These are phyloP conservation scores for Penicillium nordicum DNA, from an alignment of 2,329 filamentous ascomycete species.

Conservation along the genomic window DNA sequence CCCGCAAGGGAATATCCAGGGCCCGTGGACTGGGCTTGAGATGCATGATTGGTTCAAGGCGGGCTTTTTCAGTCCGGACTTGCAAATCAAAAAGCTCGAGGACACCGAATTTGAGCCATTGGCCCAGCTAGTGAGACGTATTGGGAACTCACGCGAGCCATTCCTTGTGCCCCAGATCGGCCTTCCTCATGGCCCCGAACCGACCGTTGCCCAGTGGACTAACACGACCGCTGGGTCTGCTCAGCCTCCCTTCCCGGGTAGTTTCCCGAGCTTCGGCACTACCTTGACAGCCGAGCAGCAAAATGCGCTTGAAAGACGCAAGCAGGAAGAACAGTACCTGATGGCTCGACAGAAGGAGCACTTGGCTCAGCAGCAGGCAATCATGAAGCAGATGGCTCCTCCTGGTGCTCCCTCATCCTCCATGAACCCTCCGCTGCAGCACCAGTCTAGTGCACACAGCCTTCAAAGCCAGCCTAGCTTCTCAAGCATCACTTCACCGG, in stretches of 20 bases:
- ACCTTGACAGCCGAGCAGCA: conserved; percentile 97
- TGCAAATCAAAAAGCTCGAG: conserved; percentile 92
- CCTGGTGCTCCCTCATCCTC: conserved; percentile 51
- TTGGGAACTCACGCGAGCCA: conserved; percentile 94
- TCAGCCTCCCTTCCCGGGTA: conserved; percentile 84
- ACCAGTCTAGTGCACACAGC: conserved; percentile 92
- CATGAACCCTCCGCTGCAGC: conserved; percentile 68
- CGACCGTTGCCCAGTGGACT: conserved; percentile 50
- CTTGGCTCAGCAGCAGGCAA: conserved; percentile 79
- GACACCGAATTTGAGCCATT: conserved; percentile 92
- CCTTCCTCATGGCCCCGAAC: conserved; percentile 78
- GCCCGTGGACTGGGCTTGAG: conserved; percentile 91
- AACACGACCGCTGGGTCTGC: conserved; percentile 57
- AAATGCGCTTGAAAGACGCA: conserved; percentile 90
- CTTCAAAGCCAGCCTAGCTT: conserved; percentile 96
- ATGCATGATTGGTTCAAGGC: conserved; percentile 99
- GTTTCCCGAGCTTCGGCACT: conserved; percentile 89
- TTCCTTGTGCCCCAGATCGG: conserved; percentile 97
- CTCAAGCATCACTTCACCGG: conserved; percentile 87
- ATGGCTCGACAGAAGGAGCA: conserved; percentile 96
- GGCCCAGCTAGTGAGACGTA: conserved; percentile 88
- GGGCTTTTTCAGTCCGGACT: conserved; percentile 91
- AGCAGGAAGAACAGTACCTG: conserved; percentile 96
- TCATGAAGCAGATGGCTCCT: conserved; percentile 68
- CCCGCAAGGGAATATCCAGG: conserved; percentile 85